Base-by-base conservation (phyloP, 2,329 filamentous ascomycete genomes). In the Diaporthe vaccinii region DNA sequence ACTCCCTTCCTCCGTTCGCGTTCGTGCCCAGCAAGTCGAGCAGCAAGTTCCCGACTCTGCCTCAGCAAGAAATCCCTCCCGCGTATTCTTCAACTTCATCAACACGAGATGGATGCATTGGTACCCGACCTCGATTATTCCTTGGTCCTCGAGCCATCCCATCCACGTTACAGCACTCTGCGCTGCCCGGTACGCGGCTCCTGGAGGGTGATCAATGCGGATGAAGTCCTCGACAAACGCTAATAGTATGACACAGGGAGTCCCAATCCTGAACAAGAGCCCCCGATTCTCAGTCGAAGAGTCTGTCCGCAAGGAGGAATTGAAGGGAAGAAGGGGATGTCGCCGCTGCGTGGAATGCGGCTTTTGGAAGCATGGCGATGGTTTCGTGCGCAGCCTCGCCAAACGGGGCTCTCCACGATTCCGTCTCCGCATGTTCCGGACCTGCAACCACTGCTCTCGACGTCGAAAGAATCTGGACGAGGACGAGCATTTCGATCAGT, bases 41-140 rank as follows among this genome's bases (percentile, higher is more conserved):
- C 39, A 14, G 0, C 39, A 12, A 41, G 41, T 20, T 20, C 3
- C 41, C 17, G 17, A 7, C 20, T 49, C 44, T 10, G 7, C 2
- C 20, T 58, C 12, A 22, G 12, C 20, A 14, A n/a, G 44, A 8
- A 34, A 59, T 0, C 8, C 22, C 22, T 12, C 7, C 31, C 7
- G 20, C 2, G 12, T 6, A 65, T 41, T 14, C 20, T 25, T 2
- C 39, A 20, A 5, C 41, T 22, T 49, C 0, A 1, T 4, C 8
- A 49, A 10, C 7, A 49, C 17, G 22, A 49, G 6, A 49, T 49
- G 17, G 17, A 49, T 1, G 44, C 1, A 22, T 22, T 49, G 6
- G 17, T 17, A 3, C n/a, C 14, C 4, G 10, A 41, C 2, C 0
- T 2, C 12, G 2, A 12, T 1, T 9, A 20, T 15, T 22, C 14